Evolutionary conservation across 2,329 filamentous ascomycete species (phyloP).

Genomic region (Stagonosporopsis vannaccii): DNA sequence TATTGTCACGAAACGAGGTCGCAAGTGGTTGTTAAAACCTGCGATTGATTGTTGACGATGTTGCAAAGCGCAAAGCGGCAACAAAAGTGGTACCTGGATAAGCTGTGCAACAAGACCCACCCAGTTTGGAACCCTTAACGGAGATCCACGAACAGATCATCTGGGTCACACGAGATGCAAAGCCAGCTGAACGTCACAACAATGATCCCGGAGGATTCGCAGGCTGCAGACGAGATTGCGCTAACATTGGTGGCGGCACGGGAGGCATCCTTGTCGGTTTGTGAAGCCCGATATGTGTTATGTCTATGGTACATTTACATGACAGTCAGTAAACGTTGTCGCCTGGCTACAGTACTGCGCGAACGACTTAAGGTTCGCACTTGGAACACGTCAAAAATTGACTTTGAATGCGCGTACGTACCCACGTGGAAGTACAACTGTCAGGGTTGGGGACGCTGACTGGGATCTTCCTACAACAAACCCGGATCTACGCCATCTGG

Average conservation of each 20-base stretch:
- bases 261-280: conserved; percentile 9
- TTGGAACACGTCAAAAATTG: not conserved
- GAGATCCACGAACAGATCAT: not conserved
- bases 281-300: not conserved
- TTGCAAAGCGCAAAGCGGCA: not conserved
- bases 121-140: not conserved
- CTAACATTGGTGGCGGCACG: conserved; percentile 15
- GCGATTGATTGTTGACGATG: not conserved
- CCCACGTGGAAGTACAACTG: conserved; percentile 17
- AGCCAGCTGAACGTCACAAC: conserved; percentile 14
- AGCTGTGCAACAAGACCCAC: not conserved
- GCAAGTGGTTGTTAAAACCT: not conserved
- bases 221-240: conserved; percentile 9
- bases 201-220: conserved; percentile 13
- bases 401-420: conserved; percentile 6
- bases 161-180: conserved; percentile 9
- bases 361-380: not conserved
- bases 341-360: not conserved
- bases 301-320: not conserved
- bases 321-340: not conserved
- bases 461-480: conserved; percentile 23
- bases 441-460: conserved; percentile 1
- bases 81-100: not conserved
- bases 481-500: conserved; percentile 16
- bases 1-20: not conserved